A percentile compares a stretch with the other conserved stretches of the same genome.
phyloP scores from a whole-genome alignment of 1,139 yeast genomes.

The Suhomyces atakaporum region DNA sequence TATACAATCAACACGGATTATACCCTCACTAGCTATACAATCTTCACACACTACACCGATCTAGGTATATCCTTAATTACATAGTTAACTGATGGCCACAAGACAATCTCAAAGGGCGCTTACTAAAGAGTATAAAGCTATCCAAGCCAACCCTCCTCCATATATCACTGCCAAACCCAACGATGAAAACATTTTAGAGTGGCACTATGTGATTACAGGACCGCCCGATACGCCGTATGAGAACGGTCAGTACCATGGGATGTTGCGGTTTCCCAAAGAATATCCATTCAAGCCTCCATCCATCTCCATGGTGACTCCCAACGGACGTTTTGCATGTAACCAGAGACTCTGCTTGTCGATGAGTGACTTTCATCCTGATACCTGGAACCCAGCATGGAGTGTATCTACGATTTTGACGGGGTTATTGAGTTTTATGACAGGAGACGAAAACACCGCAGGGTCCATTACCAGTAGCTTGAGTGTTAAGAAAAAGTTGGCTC shows the following conservation, averaged over 20 bases:
- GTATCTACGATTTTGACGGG: slow-evolving; percentile 87
- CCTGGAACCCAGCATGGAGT: slow-evolving; percentile 97
- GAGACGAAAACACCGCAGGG: slow-evolving; percentile 41
- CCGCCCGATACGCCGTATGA: slow-evolving; percentile 86
- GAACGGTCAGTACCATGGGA: slow-evolving; percentile 89
- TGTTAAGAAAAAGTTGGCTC: slow-evolving; percentile 40
- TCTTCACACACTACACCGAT: too few relatives aligned
- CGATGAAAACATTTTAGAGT: slow-evolving; percentile 53
- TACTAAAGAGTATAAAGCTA: slow-evolving; percentile 75
- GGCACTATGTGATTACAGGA: slow-evolving; percentile 83
- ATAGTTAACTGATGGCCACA: too few relatives aligned
- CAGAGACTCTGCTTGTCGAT: slow-evolving; percentile 82
- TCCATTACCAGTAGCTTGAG: slow-evolving; percentile 39
- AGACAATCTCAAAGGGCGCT: slow-evolving; percentile 54
- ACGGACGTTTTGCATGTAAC: slow-evolving; percentile 76
- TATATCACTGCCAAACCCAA: slow-evolving; percentile 81
- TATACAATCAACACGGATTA: too few relatives aligned
- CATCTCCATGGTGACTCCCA: slow-evolving; percentile 86
- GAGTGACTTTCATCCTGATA: slow-evolving; percentile 91
- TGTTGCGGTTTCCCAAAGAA: slow-evolving; percentile 77
- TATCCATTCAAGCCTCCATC: slow-evolving; percentile 95
- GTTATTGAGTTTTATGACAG: slow-evolving; percentile 83
- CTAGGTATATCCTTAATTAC: too few relatives aligned
- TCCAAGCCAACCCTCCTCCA: slow-evolving; percentile 78
- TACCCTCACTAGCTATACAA: too few relatives aligned